Evolutionary conservation across 345 rosid species (phyloP).

Genomic region (Isatis tinctoria): DNA sequence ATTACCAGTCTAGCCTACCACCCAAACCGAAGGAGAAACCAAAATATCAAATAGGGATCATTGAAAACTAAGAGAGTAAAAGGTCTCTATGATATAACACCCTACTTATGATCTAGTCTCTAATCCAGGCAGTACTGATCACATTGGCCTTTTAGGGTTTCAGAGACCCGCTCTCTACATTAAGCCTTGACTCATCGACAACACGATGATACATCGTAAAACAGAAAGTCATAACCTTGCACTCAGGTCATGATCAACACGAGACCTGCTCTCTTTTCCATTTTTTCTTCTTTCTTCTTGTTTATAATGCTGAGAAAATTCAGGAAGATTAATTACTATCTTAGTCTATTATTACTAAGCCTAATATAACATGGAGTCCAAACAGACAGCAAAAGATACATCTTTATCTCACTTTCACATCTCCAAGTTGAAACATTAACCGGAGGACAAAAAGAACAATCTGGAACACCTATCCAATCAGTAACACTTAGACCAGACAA

Average conservation of each 20-base stretch:
- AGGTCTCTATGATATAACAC: not conserved
- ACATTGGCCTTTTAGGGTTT: not conserved
- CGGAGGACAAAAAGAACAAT: too few relatives aligned
- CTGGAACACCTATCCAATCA: too few relatives aligned
- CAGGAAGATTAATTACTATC: slow-evolving; percentile 31
- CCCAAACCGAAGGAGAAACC: not conserved
- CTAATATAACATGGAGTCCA: not conserved
- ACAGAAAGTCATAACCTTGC: slow-evolving; percentile 28
- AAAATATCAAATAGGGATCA: not conserved
- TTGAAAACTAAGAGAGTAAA: not conserved
- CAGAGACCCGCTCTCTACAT: not conserved
- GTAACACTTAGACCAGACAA: not conserved
- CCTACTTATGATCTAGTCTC: not conserved
- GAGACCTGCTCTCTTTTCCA: slow-evolving; percentile 39
- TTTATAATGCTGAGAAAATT: slow-evolving; percentile 46
- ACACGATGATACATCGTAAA: not conserved
- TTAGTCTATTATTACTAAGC: not conserved
- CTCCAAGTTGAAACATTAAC: not conserved
- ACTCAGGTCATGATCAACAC: slow-evolving; percentile 41
- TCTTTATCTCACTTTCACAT: not conserved
- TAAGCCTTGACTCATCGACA: not conserved
- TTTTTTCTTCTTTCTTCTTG: slow-evolving; percentile 38
- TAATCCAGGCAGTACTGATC: not conserved
- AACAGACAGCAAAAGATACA: not conserved
- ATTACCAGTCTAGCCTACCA: not conserved